These are phyloP conservation scores for Didymella sp. DNA, from an alignment of 2,329 filamentous ascomycete species.

Conservation along the genomic window DNA sequence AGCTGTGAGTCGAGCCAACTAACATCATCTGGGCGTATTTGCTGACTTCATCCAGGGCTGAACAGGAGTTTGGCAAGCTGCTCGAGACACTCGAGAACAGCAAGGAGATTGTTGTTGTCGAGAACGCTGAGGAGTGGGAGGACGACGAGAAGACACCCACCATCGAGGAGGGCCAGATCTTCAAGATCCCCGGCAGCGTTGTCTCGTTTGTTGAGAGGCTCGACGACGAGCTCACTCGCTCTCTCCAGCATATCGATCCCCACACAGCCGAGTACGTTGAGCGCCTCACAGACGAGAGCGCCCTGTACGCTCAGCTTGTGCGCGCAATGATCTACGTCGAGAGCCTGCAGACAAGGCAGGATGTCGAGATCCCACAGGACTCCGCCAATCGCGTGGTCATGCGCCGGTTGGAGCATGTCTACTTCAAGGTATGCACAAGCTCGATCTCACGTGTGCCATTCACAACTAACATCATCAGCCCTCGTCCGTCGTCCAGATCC, in stretches of 20 bases:
- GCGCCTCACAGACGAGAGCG: slow-evolving; percentile 85
- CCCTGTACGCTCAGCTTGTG: slow-evolving; percentile 91
- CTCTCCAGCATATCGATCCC: slow-evolving; percentile 96
- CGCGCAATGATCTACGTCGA: slow-evolving; percentile 90
- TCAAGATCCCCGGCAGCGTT: slow-evolving; percentile 91
- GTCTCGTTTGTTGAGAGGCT: slow-evolving; percentile 94
- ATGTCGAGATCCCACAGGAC: slow-evolving; percentile 80
- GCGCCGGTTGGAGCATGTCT: slow-evolving; percentile 93
- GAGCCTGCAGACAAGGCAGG: slow-evolving; percentile 71
- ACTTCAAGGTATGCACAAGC: slow-evolving; percentile 79
- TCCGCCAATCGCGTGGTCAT: slow-evolving; percentile 91
- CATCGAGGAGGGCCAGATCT: slow-evolving; percentile 75
- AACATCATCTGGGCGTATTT: neutral
- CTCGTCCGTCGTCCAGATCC: slow-evolving; percentile 86
- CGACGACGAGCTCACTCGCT: slow-evolving; percentile 95
- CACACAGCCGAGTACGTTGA: slow-evolving; percentile 99
- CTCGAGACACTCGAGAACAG: slow-evolving; percentile 80
- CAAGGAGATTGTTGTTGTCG: slow-evolving; percentile 82
- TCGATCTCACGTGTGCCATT: neutral
- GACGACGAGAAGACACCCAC: slow-evolving; percentile 93
- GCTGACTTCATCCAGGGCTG: slow-evolving; percentile 60
- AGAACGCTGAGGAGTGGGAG: slow-evolving; percentile 97
- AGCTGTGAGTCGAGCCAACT: slow-evolving; percentile 60
- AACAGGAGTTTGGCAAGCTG: slow-evolving; percentile 81
- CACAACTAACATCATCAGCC: slow-evolving; percentile 62